Evolutionary conservation across 202 grass and related monocot species (phyloP), one percentile per base, ranked within the genome.

Genomic region (Zoysia matrella): DNA sequence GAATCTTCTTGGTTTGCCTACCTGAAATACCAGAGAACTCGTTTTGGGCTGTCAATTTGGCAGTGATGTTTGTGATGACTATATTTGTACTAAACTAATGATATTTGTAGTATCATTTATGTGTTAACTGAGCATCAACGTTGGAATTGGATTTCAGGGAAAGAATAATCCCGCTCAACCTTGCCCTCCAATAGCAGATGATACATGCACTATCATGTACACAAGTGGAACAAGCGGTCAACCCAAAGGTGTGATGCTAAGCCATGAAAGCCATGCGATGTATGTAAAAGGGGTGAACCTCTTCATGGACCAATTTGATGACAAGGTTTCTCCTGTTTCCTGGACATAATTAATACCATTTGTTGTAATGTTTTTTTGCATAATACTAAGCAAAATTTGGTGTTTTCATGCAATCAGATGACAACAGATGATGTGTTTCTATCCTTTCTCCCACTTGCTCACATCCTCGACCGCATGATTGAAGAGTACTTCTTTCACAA

Each of bases 401-500:
- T 77, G 42, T 5, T 73, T 84, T 85, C 75, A 47, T 76, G 56
- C 54, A 85, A 79, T 80, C 86, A 99, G 96, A 99, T 99, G 96
- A 92, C 96, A 76, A 81, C 86, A 67, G 91, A 99, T 54, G 96
- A 99, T 82, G 91, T 95, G 30, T 99, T 94, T 77, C 91, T 99
- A 40, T 99, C 96, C 8, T 99, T 99, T 77, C 90, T 99, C 69
- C 96, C 96, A 18, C 90, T 99, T 67, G 96, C 96, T 77, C 96
- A 99, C 83, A 95, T 99, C 73, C 96, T 99, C 4, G 96, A 99
- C 52, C 91, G 96, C 60, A 89, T 94, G 77, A 90, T 99, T 61
- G 96, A 99, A 90, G 96, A 99, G 78, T 99, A 94, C 68, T 99
- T 99, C 61, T 90, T 99, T 74, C 91, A 95, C 85, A 96, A 94